Base-by-base conservation (phyloP, 495 filamentous ascomycete species). In the Lasiosphaeriaceae sp. region DNA sequence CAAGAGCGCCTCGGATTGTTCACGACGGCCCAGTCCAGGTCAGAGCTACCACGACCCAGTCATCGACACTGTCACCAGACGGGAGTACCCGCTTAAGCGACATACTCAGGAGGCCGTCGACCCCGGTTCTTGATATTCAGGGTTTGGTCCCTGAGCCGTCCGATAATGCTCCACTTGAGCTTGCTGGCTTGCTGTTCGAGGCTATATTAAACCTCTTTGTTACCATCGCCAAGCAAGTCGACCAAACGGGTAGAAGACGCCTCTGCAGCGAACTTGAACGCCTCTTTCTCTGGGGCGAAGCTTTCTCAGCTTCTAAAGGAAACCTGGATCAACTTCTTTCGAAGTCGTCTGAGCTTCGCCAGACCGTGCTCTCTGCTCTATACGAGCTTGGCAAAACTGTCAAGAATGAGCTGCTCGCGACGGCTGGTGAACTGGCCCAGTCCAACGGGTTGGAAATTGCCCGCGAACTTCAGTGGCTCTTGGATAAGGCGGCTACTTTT, bases 221-320 rank as follows among this genome's bases (percentile, higher is more conserved):
- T n/a, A n/a, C n/a, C n/a, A n/a, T n/a, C n/a, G n/a, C n/a, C n/a
- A n/a, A n/a, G n/a, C n/a, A n/a, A n/a, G n/a, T n/a, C n/a, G n/a
- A n/a, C n/a, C n/a, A n/a, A n/a, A n/a, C n/a, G n/a, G n/a, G n/a
- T n/a, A n/a, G n/a, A n/a, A n/a, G n/a, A n/a, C n/a, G n/a, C n/a
- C n/a, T n/a, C n/a, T n/a, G n/a, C n/a, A n/a, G n/a, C 23, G 52
- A 54, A 14, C 24, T 54, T 16, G 39, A 47, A 22, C 37, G 52
- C 2, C 23, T 54, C 12, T 46, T 46, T 12, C 43, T 54, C 14
- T 54, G 52, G 52, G 52, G 41, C 14, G 34, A 54, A 19, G 52
- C 39, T 12, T 23, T 54, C 8, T 46, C 39, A 16, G 26, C 43
- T 17, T 21, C 2, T 31, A 23, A 47, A 4, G 52, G 52, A 3